Evolutionary conservation across 2,329 filamentous ascomycete species (phyloP).

Genomic region (Fusarium nanum): DNA sequence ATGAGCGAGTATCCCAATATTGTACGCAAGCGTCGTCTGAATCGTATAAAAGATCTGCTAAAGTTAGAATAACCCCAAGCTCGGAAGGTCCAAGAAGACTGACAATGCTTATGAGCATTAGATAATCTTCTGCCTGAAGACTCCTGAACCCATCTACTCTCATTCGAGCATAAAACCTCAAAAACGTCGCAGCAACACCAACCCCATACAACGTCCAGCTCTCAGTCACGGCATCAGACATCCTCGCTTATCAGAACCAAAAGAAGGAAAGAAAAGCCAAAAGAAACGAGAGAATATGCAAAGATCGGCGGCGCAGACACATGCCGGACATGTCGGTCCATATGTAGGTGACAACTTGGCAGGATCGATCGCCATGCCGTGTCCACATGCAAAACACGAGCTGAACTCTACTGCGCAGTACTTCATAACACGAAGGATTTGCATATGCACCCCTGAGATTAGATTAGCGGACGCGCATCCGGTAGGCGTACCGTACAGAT

Average conservation of each 20-base stretch:
- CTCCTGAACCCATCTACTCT: conserved; percentile 40
- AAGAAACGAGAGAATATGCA: background rate
- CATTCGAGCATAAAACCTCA: conserved; percentile 49
- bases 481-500: background rate
- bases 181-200: conserved; percentile 42
- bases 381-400: conserved; percentile 3
- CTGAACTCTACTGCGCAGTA: background rate
- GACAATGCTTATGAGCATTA: conserved; percentile 42
- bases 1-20: conserved; percentile 57
- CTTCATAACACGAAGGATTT: background rate
- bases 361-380: background rate
- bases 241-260: conserved; percentile 10
- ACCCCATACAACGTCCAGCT: conserved; percentile 47
- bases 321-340: background rate
- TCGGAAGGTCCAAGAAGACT: background rate
- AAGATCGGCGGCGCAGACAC: background rate
- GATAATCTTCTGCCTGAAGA: conserved; percentile 48
- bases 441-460: conserved; percentile 6
- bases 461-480: background rate
- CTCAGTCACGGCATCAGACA: conserved; percentile 36
- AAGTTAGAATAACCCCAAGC: background rate
- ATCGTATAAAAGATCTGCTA: conserved; percentile 62
- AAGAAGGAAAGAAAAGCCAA: background rate
- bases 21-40: conserved; percentile 62
- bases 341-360: conserved; percentile 4